These are phyloP conservation scores for Fusarium virguliforme DNA, from an alignment of 2,329 filamentous ascomycete genomes.

Conservation along the genomic window DNA sequence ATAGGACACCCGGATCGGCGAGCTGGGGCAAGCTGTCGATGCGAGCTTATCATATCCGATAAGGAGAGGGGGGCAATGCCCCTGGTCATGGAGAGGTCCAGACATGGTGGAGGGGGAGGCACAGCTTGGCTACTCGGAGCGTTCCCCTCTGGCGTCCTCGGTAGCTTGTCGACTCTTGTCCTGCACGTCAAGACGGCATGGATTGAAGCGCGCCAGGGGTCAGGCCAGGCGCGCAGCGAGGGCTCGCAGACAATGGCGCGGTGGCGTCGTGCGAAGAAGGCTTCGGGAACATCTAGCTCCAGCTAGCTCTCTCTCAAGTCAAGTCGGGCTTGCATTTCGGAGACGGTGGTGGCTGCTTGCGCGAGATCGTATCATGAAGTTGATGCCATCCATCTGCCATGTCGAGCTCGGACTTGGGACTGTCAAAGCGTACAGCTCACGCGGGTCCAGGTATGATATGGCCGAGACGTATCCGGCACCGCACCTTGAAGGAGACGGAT, in stretches of 20 bases:
- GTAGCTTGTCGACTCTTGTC: background rate
- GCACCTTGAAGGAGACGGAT: slow-evolving; percentile 6
- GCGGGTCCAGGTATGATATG: slow-evolving; percentile 7
- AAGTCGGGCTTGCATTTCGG: background rate
- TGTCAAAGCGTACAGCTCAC: slow-evolving; percentile 4
- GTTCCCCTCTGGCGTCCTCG: slow-evolving; percentile 9
- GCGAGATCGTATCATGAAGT: slow-evolving; percentile 17
- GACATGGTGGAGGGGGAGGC: slow-evolving; percentile 29
- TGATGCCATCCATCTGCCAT: slow-evolving; percentile 12
- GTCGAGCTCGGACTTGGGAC: slow-evolving; percentile 5
- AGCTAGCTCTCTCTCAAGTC: background rate
- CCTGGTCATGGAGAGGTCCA: slow-evolving; percentile 28
- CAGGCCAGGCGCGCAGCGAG: background rate
- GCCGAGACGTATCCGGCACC: background rate
- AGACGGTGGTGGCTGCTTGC: background rate
- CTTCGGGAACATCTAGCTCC: slow-evolving; percentile 7
- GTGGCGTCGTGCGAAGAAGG: slow-evolving; percentile 12
- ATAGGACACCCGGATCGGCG: slow-evolving; percentile 15
- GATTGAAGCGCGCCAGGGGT: slow-evolving; percentile 1
- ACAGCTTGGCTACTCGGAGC: slow-evolving; percentile 22
- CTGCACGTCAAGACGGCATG: slow-evolving; percentile 33
- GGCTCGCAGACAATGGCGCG: background rate
- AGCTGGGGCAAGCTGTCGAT: slow-evolving; percentile 17
- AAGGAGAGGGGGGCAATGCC: slow-evolving; percentile 22
- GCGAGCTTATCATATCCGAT: background rate